Percentiles rank a stretch among this genome's conserved stretches.
These are phyloP conservation scores for Gossypium gossypioides DNA, from an alignment of 441 rosid species.

Conservation along the genomic window DNA sequence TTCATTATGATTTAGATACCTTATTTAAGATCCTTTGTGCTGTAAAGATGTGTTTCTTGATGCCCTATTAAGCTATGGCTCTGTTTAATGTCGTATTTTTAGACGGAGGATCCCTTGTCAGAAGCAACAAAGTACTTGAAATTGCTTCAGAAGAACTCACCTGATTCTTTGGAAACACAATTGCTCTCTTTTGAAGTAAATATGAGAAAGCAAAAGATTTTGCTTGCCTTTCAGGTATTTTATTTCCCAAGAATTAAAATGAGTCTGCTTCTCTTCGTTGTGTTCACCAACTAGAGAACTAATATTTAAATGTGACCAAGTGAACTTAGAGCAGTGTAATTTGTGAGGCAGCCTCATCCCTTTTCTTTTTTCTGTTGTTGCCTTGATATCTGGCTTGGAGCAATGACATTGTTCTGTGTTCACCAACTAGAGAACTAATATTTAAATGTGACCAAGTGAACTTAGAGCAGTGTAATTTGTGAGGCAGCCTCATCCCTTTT, in stretches of 20 bases:
- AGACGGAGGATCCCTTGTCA: constrained; percentile 85
- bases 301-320: neutral
- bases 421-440: neutral
- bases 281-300: neutral
- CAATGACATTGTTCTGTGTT: neutral
- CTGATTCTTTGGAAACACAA: constrained; percentile 84
- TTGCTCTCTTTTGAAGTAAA: constrained; percentile 91
- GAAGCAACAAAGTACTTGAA: constrained; percentile 95
- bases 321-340: neutral
- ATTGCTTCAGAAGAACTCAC: constrained; percentile 84
- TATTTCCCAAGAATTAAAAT: neutral
- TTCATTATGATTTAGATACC: constrained; percentile 5
- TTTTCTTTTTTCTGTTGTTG: neutral
- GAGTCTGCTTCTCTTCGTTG: neutral
- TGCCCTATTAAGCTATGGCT: constrained; percentile 12
- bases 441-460: neutral
- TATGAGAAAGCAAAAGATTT: constrained; percentile 82
- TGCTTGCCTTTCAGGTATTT: constrained; percentile 88
- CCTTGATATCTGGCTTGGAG: neutral
- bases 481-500: neutral
- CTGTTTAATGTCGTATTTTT: constrained; percentile 10
- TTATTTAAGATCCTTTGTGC: constrained; percentile 1
- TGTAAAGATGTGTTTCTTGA: neutral
- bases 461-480: neutral
- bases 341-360: neutral